These are phyloP conservation scores for Aspergillus diversus DNA, from an alignment of 495 filamentous ascomycete genomes.

Conservation along the genomic window DNA sequence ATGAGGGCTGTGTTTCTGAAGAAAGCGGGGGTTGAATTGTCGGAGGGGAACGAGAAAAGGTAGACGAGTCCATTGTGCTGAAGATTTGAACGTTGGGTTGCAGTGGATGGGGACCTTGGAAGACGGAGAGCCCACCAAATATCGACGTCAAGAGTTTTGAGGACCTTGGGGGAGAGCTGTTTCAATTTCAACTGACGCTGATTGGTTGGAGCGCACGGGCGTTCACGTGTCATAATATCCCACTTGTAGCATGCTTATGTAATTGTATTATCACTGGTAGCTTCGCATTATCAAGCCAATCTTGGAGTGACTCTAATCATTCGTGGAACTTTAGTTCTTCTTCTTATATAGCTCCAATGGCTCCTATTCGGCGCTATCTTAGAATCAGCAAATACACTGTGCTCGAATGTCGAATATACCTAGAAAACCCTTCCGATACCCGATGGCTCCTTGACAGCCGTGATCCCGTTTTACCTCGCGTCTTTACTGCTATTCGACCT, in stretches of 20 bases:
- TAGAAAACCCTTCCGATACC: constrained; percentile 83
- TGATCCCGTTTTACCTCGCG: constrained; percentile 72
- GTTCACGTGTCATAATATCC: constrained; percentile 13
- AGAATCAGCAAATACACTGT: constrained; percentile 87
- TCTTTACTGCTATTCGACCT: constrained; percentile 82
- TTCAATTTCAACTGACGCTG: not conserved
- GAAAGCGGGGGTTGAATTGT: not conserved
- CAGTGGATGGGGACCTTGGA: constrained; percentile 32
- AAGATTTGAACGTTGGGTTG: constrained; percentile 19
- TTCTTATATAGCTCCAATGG: constrained; percentile 53
- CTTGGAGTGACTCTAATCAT: no score
- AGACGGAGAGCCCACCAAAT: constrained; percentile 7
- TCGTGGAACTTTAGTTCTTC: no score
- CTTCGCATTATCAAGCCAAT: not conserved
- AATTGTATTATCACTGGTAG: not conserved
- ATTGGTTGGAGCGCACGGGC: not conserved
- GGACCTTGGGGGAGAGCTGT: constrained; percentile 45
- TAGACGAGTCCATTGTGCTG: constrained; percentile 18
- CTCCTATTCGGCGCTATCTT: constrained; percentile 81
- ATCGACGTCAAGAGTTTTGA: constrained; percentile 31
- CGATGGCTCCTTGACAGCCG: constrained; percentile 77
- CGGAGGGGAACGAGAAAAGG: constrained; percentile 1
- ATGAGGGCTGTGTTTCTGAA: not conserved
- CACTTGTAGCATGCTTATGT: constrained; percentile 5
- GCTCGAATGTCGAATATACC: constrained; percentile 91